Base-by-base conservation (phyloP, 176 grass and related monocot species). In the Alopecurus myosuroides region DNA sequence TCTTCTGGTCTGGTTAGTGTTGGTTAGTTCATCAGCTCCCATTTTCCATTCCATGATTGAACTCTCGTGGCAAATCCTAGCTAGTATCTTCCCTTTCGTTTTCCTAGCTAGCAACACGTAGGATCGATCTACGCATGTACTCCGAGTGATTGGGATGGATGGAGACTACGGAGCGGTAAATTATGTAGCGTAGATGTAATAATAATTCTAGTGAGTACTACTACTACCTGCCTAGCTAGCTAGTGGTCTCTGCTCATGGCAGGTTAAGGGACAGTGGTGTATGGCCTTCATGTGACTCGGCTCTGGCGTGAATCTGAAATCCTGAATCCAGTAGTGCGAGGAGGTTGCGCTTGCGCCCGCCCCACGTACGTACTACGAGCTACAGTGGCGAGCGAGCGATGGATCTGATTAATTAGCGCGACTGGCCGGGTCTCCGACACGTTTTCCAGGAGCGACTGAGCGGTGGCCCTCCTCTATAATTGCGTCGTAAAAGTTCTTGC, bases 241-340 rank as follows among this genome's bases (percentile, higher is more conserved):
- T 67, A 11, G 42, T 74, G 17, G 14, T 30, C 11, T 49, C 15
- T 72, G 63, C 41, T 15, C 14, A 36, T 64, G 39, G 18, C 55
- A n/a, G 62, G 74, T 69, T 78, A 55, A 23, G 37, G 46, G 88
- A 75, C 88, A 58, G 45, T 37, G 35, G 11, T 68, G 88, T 71
- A 81, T 81, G 68, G 82, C 36, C 18, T 57, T 57, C 84, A 90
- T 72, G 84, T 87, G 88, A 75, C 74, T 66, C 67, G 1, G 64
- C 81, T 80, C 84, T 86, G 88, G 82, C 48, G 56, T 76, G 79
- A 62, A 77, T 62, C 78, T 82, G 78, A 42, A 73, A 55, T 10
- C 26, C 65, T 78, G 74, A 90, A 83, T 78, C 84, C 63, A 20
- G 31, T 68, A 20, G 31, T 68, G 72, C 63, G 35, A 70, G 83